These are phyloP conservation scores for Cladosporium sp. DNA, from an alignment of 2,329 filamentous ascomycete species.

Conservation along the genomic window DNA sequence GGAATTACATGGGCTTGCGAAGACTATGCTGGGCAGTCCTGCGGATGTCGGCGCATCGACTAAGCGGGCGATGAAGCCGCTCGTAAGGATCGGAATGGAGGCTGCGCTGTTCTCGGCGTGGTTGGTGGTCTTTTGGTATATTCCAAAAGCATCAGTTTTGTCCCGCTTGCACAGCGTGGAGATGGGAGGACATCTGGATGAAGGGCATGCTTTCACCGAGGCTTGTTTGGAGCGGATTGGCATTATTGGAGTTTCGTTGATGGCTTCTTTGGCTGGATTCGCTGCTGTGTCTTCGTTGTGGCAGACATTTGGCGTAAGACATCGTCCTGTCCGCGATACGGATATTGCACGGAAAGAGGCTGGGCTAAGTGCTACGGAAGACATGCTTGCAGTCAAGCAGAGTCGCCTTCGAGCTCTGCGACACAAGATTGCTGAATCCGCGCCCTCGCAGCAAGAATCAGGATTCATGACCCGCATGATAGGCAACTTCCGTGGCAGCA, in stretches of 20 bases:
- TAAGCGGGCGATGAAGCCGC: slow-evolving; percentile 50
- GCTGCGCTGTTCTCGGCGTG: slow-evolving; percentile 60
- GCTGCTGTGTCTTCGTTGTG: slow-evolving; percentile 83
- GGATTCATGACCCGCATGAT: slow-evolving; percentile 72
- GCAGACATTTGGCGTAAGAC: slow-evolving; percentile 70
- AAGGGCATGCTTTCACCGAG: slow-evolving; percentile 42
- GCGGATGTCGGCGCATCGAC: slow-evolving; percentile 58
- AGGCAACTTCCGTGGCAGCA: slow-evolving; percentile 62
- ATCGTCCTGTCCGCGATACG: slow-evolving; percentile 58
- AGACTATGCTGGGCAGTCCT: slow-evolving; percentile 54
- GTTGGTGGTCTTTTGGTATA: slow-evolving; percentile 70
- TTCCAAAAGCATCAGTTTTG: slow-evolving; percentile 34
- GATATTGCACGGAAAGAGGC: slow-evolving; percentile 74
- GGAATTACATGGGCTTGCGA: slow-evolving; percentile 57
- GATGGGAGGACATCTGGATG: slow-evolving; percentile 23
- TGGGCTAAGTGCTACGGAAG: slow-evolving; percentile 71
- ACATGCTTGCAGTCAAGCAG: slow-evolving; percentile 73
- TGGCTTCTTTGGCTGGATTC: slow-evolving; percentile 85
- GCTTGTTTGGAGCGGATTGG: slow-evolving; percentile 64
- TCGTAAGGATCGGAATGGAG: slow-evolving; percentile 50
- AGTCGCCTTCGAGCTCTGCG: slow-evolving; percentile 68
- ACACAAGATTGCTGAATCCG: slow-evolving; percentile 53
- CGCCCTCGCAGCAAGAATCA: slow-evolving; percentile 21
- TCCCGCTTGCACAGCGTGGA: slow-evolving; percentile 39
- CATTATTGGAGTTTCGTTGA: slow-evolving; percentile 78